Percentiles rank a stretch among this genome's conserved stretches.
phyloP scores from a whole-genome alignment of 2,329 filamentous ascomycete genomes.

The Raffaelea albimanens region DNA sequence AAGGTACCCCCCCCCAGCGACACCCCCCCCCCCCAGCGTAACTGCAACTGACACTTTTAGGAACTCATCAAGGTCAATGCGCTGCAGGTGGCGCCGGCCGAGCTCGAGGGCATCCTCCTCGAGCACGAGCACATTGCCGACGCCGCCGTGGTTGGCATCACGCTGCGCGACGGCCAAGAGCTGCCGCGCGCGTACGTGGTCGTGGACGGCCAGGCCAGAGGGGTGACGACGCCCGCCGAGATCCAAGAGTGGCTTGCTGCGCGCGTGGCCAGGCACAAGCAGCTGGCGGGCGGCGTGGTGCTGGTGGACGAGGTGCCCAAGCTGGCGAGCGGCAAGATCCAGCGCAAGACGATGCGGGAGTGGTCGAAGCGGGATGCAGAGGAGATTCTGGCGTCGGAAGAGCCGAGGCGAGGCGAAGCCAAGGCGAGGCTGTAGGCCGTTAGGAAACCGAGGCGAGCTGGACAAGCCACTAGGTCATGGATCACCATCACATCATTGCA shows the following conservation, averaged over 20 bases:
- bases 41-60: too few species aligned
- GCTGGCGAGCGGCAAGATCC: constrained; percentile 44
- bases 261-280: constrained; percentile 42
- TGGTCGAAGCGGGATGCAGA: constrained; percentile 45
- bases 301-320: too few species aligned
- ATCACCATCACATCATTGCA: too few species aligned
- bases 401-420: constrained; percentile 7
- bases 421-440: too few species aligned
- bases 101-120: constrained; percentile 36
- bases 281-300: constrained; percentile 40
- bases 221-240: constrained; percentile 36
- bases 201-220: constrained; percentile 34
- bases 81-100: constrained; percentile 48
- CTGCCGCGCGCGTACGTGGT: constrained; percentile 43
- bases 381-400: constrained; percentile 18
- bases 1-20: constrained; percentile 18
- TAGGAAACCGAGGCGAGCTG: too few species aligned
- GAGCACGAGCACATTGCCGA: constrained; percentile 45
- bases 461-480: too few species aligned
- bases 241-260: constrained; percentile 37
- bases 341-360: constrained; percentile 44
- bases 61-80: constrained; percentile 38
- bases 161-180: constrained; percentile 26
- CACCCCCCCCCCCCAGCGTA: background rate
- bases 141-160: constrained; percentile 44